These are phyloP conservation scores for Phytophthora idaei DNA, from an alignment of 352 stramenopile species.

Conservation along the genomic window DNA sequence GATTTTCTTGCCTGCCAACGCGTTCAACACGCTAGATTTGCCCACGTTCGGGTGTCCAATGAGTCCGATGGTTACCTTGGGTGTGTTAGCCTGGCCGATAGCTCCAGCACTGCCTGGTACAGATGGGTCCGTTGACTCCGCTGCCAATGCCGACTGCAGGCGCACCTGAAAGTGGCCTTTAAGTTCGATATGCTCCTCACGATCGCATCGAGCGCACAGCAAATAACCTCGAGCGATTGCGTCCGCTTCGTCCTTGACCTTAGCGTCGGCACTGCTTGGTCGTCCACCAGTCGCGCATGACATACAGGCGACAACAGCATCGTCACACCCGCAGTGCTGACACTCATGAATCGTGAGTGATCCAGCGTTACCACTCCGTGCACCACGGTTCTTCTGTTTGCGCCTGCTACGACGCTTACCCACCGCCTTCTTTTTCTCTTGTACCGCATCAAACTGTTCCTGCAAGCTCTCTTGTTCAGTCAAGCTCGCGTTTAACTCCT, in stretches of 20 bases:
- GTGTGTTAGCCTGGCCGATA: slow-evolving; percentile 48
- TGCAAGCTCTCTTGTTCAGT: slow-evolving; percentile 45
- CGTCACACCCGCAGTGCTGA: slow-evolving; percentile 75
- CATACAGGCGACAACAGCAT: slow-evolving; percentile 68
- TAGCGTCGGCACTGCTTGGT: slow-evolving; percentile 32
- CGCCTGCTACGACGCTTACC: slow-evolving; percentile 53
- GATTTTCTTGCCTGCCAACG: slow-evolving; percentile 86
- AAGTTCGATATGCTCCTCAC: slow-evolving; percentile 68
- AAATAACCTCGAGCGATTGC: slow-evolving; percentile 68
- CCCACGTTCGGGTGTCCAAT: slow-evolving; percentile 90
- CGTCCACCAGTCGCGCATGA: slow-evolving; percentile 47
- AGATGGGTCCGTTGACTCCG: slow-evolving; percentile 31
- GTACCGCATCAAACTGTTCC: slow-evolving; percentile 30
- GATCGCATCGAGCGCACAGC: slow-evolving; percentile 70
- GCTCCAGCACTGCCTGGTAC: slow-evolving; percentile 30
- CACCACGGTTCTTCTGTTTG: slow-evolving; percentile 65
- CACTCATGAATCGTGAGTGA: slow-evolving; percentile 39
- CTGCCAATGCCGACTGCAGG: slow-evolving; percentile 39
- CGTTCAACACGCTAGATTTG: slow-evolving; percentile 89
- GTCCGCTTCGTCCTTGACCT: slow-evolving; percentile 56
- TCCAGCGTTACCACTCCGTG: slow-evolving; percentile 14
- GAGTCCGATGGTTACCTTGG: slow-evolving; percentile 82
- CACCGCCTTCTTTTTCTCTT: slow-evolving; percentile 47
- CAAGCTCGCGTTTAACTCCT: slow-evolving; percentile 60
- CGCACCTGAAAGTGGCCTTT: slow-evolving; percentile 66